Conservation (phyloP, 108 stramenopile species). For the Epithemia pelagica region DNA sequence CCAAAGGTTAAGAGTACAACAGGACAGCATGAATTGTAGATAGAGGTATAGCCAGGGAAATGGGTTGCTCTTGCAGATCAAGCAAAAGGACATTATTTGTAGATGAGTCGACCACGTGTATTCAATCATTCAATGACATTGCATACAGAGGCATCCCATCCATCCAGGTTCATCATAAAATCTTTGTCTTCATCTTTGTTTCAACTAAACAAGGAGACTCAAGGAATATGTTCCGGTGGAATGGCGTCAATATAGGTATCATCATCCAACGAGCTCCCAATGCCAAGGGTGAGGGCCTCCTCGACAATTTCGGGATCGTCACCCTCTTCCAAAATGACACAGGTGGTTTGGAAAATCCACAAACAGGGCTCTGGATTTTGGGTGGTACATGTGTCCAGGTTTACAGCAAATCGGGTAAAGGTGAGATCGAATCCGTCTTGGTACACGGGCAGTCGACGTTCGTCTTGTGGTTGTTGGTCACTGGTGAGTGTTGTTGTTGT, state of each 20-base stretch:
- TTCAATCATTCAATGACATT: too few species aligned
- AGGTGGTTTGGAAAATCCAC: conserved; percentile 22
- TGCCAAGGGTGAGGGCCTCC: conserved; percentile 21
- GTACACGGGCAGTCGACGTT: not conserved
- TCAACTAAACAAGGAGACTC: too few species aligned
- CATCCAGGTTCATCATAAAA: too few species aligned
- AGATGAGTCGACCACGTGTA: too few species aligned
- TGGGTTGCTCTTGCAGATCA: too few species aligned
- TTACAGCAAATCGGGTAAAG: not conserved
- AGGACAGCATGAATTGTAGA: too few species aligned
- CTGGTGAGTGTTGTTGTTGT: not conserved
- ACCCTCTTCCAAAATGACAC: conserved; percentile 48
- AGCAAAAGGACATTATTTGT: too few species aligned
- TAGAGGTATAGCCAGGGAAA: too few species aligned
- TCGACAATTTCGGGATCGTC: conserved; percentile 28
- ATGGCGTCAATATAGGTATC: conserved; percentile 41
- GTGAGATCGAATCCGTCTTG: not conserved
- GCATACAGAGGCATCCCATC: too few species aligned
- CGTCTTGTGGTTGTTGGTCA: not conserved
- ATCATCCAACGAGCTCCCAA: conserved; percentile 33
- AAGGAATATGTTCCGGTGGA: conserved; percentile 20
- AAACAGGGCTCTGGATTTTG: not conserved
- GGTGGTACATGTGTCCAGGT: not conserved
- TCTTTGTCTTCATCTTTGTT: too few species aligned
- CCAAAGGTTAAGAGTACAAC: too few species aligned